Evolutionary conservation across 495 filamentous ascomycete species (phyloP), one percentile per base, ranked within the genome.

Genomic region (Penicillium egyptiacum): DNA sequence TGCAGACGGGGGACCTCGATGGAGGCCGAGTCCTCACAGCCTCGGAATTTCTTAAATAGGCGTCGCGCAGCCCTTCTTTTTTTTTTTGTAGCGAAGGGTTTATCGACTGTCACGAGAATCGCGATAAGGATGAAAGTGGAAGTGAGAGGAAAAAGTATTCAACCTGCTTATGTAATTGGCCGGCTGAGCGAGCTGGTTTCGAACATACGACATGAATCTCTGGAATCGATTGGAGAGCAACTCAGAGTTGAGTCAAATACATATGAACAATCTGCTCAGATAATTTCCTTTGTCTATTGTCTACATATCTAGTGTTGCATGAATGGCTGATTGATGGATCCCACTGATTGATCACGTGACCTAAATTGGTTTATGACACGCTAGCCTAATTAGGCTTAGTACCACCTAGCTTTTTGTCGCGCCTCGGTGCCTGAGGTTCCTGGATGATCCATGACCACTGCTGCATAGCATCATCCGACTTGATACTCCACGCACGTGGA

Each of bases 111-210:
- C 50, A 31, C 53, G 39, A 33, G 10, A 47, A 28, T 35, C 35
- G 42, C 53, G 58, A 67, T 59, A 60, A 62, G 56, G 49, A 51
- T 30, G 33, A 48, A 45, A 57, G 28, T 22, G 14, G 42, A 50
- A 56, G 35, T 51, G 50, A 37, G 47, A 19, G 40, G n/a, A 25
- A 45, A 61, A 56, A 53, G 37, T 50, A 55, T 55, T 45, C 20
- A 22, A 37, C 28, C 51, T 12, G 50, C 22, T 53, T 53, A 53
- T 22, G 39, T 53, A 53, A 53, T 14, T 22, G 4, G 2, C 10
- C 2, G 19, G 17, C n/a, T n/a, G n/a, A n/a, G n/a, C n/a, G 20
- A 43, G 16, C 35, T 39, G 35, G 6, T 9, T 39, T 39, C 35
- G 35, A n/a, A 39, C 16, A 39, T 39, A 39, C 6, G 35, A 9